phyloP scores from a whole-genome alignment of 2,329 filamentous ascomycete genomes.

The Zymoseptoria crescenta region DNA sequence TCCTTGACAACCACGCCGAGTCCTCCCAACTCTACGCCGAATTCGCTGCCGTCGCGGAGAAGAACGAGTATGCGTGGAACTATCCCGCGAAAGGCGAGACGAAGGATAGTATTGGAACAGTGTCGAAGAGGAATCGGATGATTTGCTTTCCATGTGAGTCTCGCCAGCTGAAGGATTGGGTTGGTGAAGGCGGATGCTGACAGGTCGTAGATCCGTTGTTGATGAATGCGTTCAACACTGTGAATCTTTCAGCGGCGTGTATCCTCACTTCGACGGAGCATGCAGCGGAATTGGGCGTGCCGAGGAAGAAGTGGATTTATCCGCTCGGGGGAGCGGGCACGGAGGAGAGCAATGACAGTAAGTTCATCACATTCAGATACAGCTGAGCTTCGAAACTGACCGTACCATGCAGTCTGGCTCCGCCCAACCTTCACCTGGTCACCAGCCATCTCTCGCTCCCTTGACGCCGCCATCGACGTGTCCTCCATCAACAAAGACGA shows the following conservation, averaged over 20 bases:
- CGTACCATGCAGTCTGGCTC: slow-evolving; percentile 48
- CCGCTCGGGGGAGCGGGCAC: slow-evolving; percentile 57
- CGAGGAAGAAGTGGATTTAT: slow-evolving; percentile 54
- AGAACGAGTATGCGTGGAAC: slow-evolving; percentile 51
- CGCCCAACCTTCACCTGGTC: slow-evolving; percentile 52
- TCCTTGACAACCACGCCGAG: slow-evolving; percentile 50
- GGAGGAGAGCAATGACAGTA: slow-evolving; percentile 49
- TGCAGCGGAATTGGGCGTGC: slow-evolving; percentile 49
- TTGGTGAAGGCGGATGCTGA: neutral
- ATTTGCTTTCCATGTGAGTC: slow-evolving; percentile 58
- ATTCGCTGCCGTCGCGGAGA: slow-evolving; percentile 50
- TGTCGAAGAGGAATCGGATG: slow-evolving; percentile 54
- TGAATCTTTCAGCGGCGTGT: slow-evolving; percentile 56
- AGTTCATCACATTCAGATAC: slow-evolving; percentile 13
- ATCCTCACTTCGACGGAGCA: slow-evolving; percentile 52
- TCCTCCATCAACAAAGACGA: slow-evolving; percentile 44
- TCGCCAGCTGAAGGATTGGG: neutral
- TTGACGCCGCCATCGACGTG: slow-evolving; percentile 46
- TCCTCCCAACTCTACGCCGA: slow-evolving; percentile 53
- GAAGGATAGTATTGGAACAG: slow-evolving; percentile 46
- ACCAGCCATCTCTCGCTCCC: slow-evolving; percentile 49
- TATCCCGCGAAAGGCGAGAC: slow-evolving; percentile 41
- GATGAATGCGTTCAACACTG: slow-evolving; percentile 64
- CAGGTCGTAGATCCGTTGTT: slow-evolving; percentile 50
- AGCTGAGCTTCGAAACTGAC: neutral